These are phyloP conservation scores for Exidia glandulosa DNA, from an alignment of 768 basidiomycete genomes.

Conservation along the genomic window DNA sequence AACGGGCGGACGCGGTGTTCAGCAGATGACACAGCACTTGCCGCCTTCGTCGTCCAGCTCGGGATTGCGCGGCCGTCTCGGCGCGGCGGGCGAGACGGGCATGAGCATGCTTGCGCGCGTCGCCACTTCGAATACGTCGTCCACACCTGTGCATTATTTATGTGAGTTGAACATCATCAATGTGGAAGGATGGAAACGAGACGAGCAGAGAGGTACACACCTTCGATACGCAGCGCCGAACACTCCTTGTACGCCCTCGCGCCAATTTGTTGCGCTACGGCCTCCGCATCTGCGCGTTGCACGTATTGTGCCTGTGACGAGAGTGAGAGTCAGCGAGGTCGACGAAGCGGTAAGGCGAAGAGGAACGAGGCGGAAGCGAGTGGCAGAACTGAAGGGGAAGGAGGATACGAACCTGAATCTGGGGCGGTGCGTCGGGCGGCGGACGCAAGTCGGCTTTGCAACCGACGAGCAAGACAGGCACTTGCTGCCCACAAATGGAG, in stretches of 20 bases:
- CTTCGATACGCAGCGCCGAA: conserved; percentile 73
- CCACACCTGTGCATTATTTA: conserved; percentile 50
- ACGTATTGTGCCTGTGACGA: conserved; percentile 23
- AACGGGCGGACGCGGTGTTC: too few relatives aligned
- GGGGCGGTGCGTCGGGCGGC: conserved; percentile 29
- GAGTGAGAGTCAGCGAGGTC: not conserved
- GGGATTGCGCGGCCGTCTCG: too few relatives aligned
- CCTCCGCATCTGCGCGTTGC: conserved; percentile 69
- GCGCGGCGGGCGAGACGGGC: conserved; percentile 19
- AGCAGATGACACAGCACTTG: not conserved
- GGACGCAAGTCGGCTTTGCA: conserved; percentile 92
- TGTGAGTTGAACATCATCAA: too few relatives aligned
- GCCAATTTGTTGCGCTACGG: conserved; percentile 72
- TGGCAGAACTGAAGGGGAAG: conserved; percentile 3
- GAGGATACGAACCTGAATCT: conserved; percentile 33
- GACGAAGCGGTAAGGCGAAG: not conserved
- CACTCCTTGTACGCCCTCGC: conserved; percentile 94
- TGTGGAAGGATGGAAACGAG: conserved; percentile 13
- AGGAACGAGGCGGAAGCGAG: conserved; percentile 10
- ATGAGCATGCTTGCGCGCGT: conserved; percentile 95
- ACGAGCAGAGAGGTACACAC: not conserved
- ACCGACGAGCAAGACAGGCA: conserved; percentile 92
- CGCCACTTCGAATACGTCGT: conserved; percentile 95
- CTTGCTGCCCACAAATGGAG: conserved; percentile 82
- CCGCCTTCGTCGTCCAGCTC: not conserved